These are phyloP conservation scores for Sclerotinia sclerotiorum DNA, from an alignment of 2,329 filamentous ascomycete genomes.

Conservation along the genomic window DNA sequence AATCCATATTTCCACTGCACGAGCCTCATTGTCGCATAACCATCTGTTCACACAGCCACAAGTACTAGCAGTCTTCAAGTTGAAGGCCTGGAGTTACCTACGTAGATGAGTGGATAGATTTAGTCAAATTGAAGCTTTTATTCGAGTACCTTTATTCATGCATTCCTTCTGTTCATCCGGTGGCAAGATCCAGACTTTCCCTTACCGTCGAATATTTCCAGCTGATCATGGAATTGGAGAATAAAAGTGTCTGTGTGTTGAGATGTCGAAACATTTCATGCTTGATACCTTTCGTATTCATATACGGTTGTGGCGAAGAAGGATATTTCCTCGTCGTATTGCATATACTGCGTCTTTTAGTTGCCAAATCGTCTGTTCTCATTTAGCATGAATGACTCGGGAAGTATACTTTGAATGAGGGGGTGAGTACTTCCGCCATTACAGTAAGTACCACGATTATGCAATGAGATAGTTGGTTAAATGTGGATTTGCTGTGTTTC, in stretches of 20 bases:
- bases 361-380: conserved; percentile 1
- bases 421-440: not conserved
- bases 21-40: not conserved
- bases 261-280: conserved; percentile 4
- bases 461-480: not conserved
- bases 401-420: not conserved
- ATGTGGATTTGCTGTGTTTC: not conserved
- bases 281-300: not conserved
- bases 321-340: not conserved
- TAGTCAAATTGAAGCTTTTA: not conserved
- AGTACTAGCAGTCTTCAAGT: not conserved
- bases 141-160: not conserved
- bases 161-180: not conserved
- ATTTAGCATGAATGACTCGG: not conserved
- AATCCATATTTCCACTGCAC: not conserved
- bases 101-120: not conserved
- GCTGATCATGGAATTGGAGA: not conserved
- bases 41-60: conserved; percentile 1
- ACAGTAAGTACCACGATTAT: not conserved
- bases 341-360: not conserved
- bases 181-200: not conserved
- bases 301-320: not conserved
- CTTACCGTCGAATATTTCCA: not conserved
- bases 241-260: not conserved
- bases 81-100: not conserved